phyloP scores from a whole-genome alignment of 495 filamentous ascomycete species.

The Penicillium steckii region DNA sequence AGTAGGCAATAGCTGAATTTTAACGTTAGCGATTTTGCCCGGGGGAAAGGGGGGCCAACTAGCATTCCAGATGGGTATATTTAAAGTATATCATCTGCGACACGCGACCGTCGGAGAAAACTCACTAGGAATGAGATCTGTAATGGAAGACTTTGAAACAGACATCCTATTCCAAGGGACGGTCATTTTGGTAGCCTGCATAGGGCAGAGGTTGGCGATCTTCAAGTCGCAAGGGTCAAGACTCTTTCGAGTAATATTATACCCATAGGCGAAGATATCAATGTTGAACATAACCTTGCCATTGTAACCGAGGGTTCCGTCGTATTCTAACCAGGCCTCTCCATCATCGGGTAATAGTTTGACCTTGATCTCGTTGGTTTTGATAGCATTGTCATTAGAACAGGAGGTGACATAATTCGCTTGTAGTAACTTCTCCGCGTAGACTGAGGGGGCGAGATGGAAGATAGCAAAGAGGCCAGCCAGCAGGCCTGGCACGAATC shows the following conservation, averaged over 20 bases:
- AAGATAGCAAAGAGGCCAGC: constrained; percentile 14
- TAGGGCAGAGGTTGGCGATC: constrained; percentile 73
- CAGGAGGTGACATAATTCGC: constrained; percentile 69
- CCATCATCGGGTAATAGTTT: constrained; percentile 65
- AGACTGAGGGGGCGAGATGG: constrained; percentile 49
- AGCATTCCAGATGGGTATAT: neutral
- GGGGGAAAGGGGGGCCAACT: neutral
- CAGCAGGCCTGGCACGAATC: constrained; percentile 12
- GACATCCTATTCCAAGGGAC: neutral
- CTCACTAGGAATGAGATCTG: constrained; percentile 63
- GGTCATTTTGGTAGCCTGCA: constrained; percentile 32
- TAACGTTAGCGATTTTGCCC: neutral
- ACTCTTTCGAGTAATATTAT: constrained; percentile 53
- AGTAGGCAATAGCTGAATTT: constrained; percentile 71
- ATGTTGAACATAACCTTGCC: constrained; percentile 73
- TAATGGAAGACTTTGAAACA: constrained; percentile 41
- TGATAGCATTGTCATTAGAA: constrained; percentile 63
- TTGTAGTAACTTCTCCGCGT: constrained; percentile 36
- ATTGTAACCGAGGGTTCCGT: constrained; percentile 69
- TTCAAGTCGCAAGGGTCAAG: constrained; percentile 68
- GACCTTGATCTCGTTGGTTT: constrained; percentile 69
- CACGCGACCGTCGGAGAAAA: neutral
- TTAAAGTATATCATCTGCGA: neutral
- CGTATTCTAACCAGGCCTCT: constrained; percentile 63
- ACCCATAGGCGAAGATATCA: constrained; percentile 73